A percentile compares a stretch with the other conserved stretches of the same genome.
Conservation (phyloP, 495 filamentous ascomycete genomes). For the Cairneyella variabilis region DNA sequence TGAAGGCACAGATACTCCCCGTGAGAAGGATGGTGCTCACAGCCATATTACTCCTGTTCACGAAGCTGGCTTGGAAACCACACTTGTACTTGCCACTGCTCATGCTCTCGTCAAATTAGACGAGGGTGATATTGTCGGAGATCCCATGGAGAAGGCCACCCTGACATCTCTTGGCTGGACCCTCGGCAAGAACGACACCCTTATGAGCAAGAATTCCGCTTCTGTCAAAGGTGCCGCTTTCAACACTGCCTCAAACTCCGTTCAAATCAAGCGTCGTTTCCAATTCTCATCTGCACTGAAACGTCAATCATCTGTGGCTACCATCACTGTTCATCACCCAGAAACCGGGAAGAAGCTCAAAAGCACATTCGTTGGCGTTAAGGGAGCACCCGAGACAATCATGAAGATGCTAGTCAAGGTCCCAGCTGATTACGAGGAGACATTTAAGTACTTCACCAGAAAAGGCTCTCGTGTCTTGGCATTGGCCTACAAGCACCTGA, state of each 20-base stretch:
- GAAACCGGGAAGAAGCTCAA: constrained; percentile 67
- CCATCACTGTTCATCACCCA: constrained; percentile 62
- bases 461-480: constrained; percentile 92
- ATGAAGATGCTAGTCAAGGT: constrained; percentile 81
- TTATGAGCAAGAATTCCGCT: constrained; percentile 52
- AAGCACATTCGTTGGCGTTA: constrained; percentile 88
- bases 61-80: constrained; percentile 71
- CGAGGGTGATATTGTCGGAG: constrained; percentile 94
- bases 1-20: constrained; percentile 55
- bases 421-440: constrained; percentile 92
- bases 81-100: constrained; percentile 89
- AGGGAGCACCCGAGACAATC: constrained; percentile 96
- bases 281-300: constrained; percentile 98
- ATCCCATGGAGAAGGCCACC: constrained; percentile 99
- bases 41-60: constrained; percentile 63
- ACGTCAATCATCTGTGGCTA: constrained; percentile 89
- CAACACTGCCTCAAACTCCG: constrained; percentile 47
- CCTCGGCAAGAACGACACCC: constrained; percentile 79
- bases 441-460: constrained; percentile 95
- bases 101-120: constrained; percentile 95
- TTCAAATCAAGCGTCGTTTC: constrained; percentile 94
- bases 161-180: constrained; percentile 85
- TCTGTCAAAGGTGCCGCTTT: constrained; percentile 41
- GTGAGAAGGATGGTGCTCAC: constrained; percentile 74
- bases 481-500: constrained; percentile 88